Evolutionary conservation across 2,329 filamentous ascomycete species (phyloP).

Genomic region (Piedraia hortae): DNA sequence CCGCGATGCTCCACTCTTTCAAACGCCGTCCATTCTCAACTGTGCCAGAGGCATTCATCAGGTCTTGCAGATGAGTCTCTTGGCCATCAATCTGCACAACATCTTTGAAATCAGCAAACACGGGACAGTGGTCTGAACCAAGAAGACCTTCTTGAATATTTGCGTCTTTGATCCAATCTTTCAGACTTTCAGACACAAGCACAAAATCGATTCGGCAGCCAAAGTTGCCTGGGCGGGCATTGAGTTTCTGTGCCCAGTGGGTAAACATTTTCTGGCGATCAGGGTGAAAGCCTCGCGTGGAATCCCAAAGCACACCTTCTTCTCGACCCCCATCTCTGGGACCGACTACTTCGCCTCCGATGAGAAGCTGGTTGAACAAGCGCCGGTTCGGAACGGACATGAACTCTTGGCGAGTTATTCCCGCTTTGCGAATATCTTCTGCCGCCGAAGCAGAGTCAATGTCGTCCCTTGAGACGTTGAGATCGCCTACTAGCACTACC

Average conservation of each 20-base stretch:
- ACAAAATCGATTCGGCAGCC: constrained; percentile 87
- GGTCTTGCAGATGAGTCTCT: constrained; percentile 28
- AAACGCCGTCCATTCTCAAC: constrained; percentile 40
- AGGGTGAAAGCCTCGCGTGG: constrained; percentile 59
- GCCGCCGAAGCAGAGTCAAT: constrained; percentile 51
- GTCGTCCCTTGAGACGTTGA: constrained; percentile 47
- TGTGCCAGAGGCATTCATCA: constrained; percentile 50
- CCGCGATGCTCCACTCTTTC: constrained; percentile 36
- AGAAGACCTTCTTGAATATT: constrained; percentile 84
- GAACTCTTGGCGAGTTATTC: constrained; percentile 41
- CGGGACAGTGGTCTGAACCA: constrained; percentile 89
- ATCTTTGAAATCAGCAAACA: constrained; percentile 49
- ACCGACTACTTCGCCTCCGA: constrained; percentile 39
- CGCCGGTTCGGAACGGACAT: constrained; percentile 42
- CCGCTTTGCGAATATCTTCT: constrained; percentile 44
- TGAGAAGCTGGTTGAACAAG: constrained; percentile 64
- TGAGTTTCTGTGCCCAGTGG: constrained; percentile 86
- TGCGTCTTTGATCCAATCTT: constrained; percentile 48
- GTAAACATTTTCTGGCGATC: constrained; percentile 76
- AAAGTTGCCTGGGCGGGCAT: constrained; percentile 84
- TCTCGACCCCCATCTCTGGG: constrained; percentile 42
- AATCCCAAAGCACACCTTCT: constrained; percentile 49
- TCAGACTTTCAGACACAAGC: constrained; percentile 53
- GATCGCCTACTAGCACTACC: constrained; percentile 62
- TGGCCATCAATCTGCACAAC: constrained; percentile 23